These are phyloP conservation scores for Ambrosia hybrid DNA, from an alignment of 140 eudicot species.

Conservation along the genomic window DNA sequence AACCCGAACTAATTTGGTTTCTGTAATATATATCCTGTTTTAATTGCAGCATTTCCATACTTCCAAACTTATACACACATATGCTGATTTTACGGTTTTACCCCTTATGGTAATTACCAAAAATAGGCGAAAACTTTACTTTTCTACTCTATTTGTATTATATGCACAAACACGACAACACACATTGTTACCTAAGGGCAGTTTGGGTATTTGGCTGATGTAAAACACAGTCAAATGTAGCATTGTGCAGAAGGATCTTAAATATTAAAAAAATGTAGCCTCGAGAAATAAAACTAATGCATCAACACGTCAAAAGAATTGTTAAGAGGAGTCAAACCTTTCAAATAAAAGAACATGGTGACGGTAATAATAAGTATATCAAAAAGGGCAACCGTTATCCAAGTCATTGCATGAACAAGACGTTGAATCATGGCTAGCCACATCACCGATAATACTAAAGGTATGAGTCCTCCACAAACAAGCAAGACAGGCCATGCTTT, in stretches of 20 bases:
- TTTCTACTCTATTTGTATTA: background rate
- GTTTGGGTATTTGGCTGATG: conserved; percentile 14
- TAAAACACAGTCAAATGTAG: background rate
- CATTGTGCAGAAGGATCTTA: background rate
- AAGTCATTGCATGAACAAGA: conserved; percentile 92
- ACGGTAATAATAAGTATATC: conserved; percentile 76
- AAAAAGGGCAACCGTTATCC: conserved; percentile 80
- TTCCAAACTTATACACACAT: background rate
- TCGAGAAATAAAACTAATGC: background rate
- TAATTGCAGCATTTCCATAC: conserved; percentile 4
- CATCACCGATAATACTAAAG: conserved; percentile 64
- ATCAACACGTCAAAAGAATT: conserved; percentile 1
- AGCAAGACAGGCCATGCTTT: conserved; percentile 93
- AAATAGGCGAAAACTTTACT: conserved; percentile 9
- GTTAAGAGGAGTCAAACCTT: conserved; percentile 51
- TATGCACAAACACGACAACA: conserved; percentile 1
- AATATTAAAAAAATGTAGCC: background rate
- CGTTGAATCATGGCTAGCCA: conserved; percentile 94
- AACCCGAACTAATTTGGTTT: conserved; percentile 6
- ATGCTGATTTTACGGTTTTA: background rate
- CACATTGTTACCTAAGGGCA: conserved; percentile 10
- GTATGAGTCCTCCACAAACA: conserved; percentile 96
- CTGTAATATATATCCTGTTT: conserved; percentile 1
- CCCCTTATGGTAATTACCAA: background rate
- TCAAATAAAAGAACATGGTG: conserved; percentile 76